Base-by-base conservation (phyloP, 306 rosid genomes). In the Dicorynia guianensis region DNA sequence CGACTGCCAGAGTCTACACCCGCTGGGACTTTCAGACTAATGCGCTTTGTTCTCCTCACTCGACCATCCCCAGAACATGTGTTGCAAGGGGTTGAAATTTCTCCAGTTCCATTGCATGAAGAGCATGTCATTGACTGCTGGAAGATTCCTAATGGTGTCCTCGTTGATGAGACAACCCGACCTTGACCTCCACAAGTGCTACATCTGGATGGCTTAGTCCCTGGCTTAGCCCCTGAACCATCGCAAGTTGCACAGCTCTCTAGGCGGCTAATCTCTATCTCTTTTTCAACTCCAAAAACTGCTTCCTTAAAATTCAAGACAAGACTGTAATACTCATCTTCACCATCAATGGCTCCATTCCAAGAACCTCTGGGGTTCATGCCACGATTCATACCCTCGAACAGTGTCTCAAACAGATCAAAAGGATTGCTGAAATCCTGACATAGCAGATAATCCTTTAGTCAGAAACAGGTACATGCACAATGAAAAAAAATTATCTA, bases 91-190 rank as follows among this genome's bases (percentile, higher is more conserved):
- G 91, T 92, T 67, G 93, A 91, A 63, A 75, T 84, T 80, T 96
- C 98, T 77, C 99, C 99, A 11, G 90, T 54, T 19, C 99, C 99
- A 25, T 87, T 87, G 85, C 99, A 96, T 11, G 97, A 68, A 50
- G 98, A 96, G 86, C 99, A 96, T 12, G 97, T 89, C 97, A 89
- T 92, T n/a, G 96, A 86, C 84, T 96, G 99, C 86, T 95, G 99
- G 85, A 95, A 95, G 83, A 95, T 96, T 69, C 99, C 99, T 20
- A 95, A 76, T 0, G 99, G 99, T 8, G 99, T 95, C 79, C 99
- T 86, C 1, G 99, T 96, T 5, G 96, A 89, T 2, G 91, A 76
- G 74, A 95, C 91, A 42, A 95, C 99, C 74, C 92, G 97, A 35
- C 99, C 99, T 82, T 95, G 99, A 62, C 99, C 99, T 18, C 98